Evolutionary conservation across 139 green algal genomes (phyloP), one percentile per base, ranked within the genome.

Genomic region (Diplosphaera chodatii): DNA sequence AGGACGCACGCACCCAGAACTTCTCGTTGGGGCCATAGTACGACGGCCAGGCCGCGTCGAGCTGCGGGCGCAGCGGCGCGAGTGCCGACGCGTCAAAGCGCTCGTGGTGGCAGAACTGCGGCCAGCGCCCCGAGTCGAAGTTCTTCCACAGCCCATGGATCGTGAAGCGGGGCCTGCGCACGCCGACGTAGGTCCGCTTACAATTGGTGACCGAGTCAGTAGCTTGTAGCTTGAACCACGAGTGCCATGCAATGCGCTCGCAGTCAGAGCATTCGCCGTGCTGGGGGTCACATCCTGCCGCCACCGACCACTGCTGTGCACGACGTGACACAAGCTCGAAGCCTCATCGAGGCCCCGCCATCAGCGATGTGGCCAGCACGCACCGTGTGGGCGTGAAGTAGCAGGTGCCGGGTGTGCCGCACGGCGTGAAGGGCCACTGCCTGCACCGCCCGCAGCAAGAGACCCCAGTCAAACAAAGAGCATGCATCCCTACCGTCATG

Each of bases 91-190:
- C 32, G 6, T n/a, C 32, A 22, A 55, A 72, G 63, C 20, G 31
- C 31, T 76, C 31, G 29, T 40, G 21, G 40, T 85, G 80, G 63
- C 88, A 94, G 62, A 83, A 86, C 71, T 84, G 63, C 0, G 85
- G 87, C 68, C 75, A 88, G 1, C 40, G 75, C 30, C 88, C 88
- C 59, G 82, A 75, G 32, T 67, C 25, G 63, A 85, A 88, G 75
- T 91, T 85, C 28, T 88, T 88, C 88, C 88, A 93, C 27, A 94
- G 73, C 0, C 88, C 88, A 40, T 93, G 88, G 41, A 94, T 81
- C 63, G 86, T 91, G 68, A 94, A 94, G 16, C 68, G 67, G 59
- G 69, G 78, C n/a, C 84, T 87, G 79, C 63, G 48, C 48, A 25
- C 8, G 48, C 48, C 10, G 16, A 3, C 16, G 16, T 3, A 5